Base-by-base conservation (phyloP, 75 land plant species). In the Pinus albicaulis region DNA sequence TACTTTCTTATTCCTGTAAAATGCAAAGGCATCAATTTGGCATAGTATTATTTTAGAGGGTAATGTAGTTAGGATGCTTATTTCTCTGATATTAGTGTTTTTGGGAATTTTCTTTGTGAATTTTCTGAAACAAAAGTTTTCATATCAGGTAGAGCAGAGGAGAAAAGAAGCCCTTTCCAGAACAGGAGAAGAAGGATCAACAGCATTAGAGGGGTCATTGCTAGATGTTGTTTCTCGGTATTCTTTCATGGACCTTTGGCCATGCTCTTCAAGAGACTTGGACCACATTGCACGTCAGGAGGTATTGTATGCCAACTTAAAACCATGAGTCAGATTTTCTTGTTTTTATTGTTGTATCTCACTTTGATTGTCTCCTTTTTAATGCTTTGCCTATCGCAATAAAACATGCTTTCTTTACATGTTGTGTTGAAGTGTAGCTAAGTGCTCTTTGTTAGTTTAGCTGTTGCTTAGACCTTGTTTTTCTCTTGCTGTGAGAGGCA, bases 161-260 rank as follows among this genome's bases (percentile, higher is more conserved):
- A 80, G 92, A 61, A 95, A 88, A 71, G 99, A 98, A 79, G 92
- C 99, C 34, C 82, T 98, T 58, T 81, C 87, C 48, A 71, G 77
- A 57, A 71, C 78, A 56, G 88, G 86, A 65, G 98, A 91, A 56
- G 93, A 89, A 52, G 90, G 80, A 34, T 38, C 79, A 59, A 71
- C 84, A 57, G 59, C 76, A 57, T 22, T 81, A 23, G 99, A 98
- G 75, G 71, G 80, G 59, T 88, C 94, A 55, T 75, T 98, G 77
- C 93, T 88, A 76, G 99, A 95, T 85, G 87, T 98, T 62, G 91
- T 93, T 58, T 88, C 92, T 53, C 88, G 99, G 8, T 98, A 98
- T 64, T 91, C 98, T 78, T 98, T 88, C 74, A 86, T 89, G 87
- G 98, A 98, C 85, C 93, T 98, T 76, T 92, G 91, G 91, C 99